Conservation (phyloP, 768 basidiomycete species). For the Auriscalpium microsporum region DNA sequence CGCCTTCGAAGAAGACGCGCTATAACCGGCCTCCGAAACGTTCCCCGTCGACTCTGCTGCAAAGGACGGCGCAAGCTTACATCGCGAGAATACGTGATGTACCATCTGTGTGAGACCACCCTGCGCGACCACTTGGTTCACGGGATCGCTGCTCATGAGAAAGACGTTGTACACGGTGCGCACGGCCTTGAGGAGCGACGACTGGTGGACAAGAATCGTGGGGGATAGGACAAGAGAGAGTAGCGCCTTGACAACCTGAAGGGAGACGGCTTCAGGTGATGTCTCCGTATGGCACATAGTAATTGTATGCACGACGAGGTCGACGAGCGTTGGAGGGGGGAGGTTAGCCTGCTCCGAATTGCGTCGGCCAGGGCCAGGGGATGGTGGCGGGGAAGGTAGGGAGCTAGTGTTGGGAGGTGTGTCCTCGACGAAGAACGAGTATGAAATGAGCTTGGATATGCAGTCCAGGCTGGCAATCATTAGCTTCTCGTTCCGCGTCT, state of each 20-base stretch:
- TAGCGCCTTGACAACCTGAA: constrained; percentile 95
- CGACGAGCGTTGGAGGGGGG: constrained; percentile 72
- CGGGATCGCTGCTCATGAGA: constrained; percentile 77
- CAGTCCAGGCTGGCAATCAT: constrained; percentile 97
- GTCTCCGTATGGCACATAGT: constrained; percentile 84
- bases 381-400: constrained; percentile 69
- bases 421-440: constrained; percentile 88
- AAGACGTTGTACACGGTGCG: constrained; percentile 99
- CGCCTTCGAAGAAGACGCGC: constrained; percentile 1
- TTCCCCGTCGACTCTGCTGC: neutral
- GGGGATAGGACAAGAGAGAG: constrained; percentile 83
- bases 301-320: constrained; percentile 90
- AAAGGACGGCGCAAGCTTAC: constrained; percentile 31
- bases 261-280: constrained; percentile 82
- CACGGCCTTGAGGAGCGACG: constrained; percentile 89
- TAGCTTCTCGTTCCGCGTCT: constrained; percentile 86
- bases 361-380: constrained; percentile 42
- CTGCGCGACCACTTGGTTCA: constrained; percentile 97
- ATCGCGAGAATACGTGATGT: constrained; percentile 88
- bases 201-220: constrained; percentile 87
- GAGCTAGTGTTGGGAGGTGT: constrained; percentile 29
- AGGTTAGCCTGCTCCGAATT: constrained; percentile 36
- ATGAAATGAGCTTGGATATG: constrained; percentile 93
- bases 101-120: constrained; percentile 98
- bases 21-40: constrained; percentile 8